These are phyloP conservation scores for Phialocephala subalpina DNA, from an alignment of 2,329 filamentous ascomycete species.

Conservation along the genomic window DNA sequence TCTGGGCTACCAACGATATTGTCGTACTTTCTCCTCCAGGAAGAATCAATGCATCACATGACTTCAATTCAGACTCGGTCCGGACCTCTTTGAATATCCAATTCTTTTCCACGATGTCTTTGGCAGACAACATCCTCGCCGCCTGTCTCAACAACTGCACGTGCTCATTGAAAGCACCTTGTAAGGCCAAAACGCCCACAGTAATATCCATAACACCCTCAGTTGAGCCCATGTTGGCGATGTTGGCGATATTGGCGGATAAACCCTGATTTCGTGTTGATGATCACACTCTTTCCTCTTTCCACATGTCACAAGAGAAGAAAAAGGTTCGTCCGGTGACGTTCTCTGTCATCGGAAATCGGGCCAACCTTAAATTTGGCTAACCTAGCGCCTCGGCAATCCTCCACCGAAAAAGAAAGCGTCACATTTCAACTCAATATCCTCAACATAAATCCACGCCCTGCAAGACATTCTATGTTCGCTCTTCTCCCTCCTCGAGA, in stretches of 20 bases:
- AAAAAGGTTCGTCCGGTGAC: slow-evolving; percentile 29
- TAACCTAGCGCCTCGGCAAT: slow-evolving; percentile 20
- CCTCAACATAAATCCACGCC: slow-evolving; percentile 21
- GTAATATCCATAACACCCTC: slow-evolving; percentile 49
- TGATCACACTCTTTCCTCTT: slow-evolving; percentile 5
- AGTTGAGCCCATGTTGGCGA: slow-evolving; percentile 31
- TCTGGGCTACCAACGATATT: slow-evolving; percentile 85
- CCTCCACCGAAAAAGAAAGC: background rate
- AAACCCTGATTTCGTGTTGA: slow-evolving; percentile 13
- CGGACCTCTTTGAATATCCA: slow-evolving; percentile 78
- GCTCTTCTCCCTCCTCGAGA: slow-evolving; percentile 40
- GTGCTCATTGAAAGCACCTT: slow-evolving; percentile 94
- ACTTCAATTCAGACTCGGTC: slow-evolving; percentile 72
- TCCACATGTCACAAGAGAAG: slow-evolving; percentile 12
- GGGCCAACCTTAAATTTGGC: slow-evolving; percentile 29
- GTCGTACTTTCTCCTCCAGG: slow-evolving; percentile 96
- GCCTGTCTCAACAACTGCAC: slow-evolving; percentile 77
- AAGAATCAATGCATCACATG: slow-evolving; percentile 85
- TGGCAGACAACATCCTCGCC: slow-evolving; percentile 54
- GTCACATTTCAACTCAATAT: background rate
- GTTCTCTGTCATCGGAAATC: slow-evolving; percentile 16
- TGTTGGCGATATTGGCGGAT: background rate
- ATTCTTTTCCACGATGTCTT: slow-evolving; percentile 23
- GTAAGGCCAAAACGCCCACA: slow-evolving; percentile 75
- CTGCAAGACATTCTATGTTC: slow-evolving; percentile 35